phyloP scores from a whole-genome alignment of 352 stramenopile species.

The Sclerospora graminicola region DNA sequence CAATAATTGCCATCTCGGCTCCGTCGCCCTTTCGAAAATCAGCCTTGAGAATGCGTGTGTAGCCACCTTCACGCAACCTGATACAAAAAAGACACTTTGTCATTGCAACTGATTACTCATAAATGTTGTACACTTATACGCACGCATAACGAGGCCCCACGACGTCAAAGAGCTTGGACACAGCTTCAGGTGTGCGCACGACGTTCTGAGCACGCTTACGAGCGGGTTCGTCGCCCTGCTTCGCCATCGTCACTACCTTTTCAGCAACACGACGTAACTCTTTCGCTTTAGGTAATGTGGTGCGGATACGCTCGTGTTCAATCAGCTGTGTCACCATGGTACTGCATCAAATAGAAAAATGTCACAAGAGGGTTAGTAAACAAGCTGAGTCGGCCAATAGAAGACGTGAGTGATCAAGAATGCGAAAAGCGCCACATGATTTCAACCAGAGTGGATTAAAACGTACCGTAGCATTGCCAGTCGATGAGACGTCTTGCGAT shows the following conservation, averaged over 20 bases:
- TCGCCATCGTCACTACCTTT: constrained; percentile 92
- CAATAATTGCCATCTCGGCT: constrained; percentile 96
- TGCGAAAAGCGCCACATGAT: background rate
- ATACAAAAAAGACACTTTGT: background rate
- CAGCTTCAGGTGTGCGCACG: constrained; percentile 80
- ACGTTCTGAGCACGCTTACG: constrained; percentile 77
- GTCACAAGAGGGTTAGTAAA: background rate
- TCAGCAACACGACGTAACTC: constrained; percentile 91
- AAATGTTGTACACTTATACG: too few species aligned
- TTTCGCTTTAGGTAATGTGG: constrained; percentile 94
- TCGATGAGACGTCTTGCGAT: constrained; percentile 88
- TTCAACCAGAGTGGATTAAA: background rate
- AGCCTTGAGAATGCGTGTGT: constrained; percentile 94
- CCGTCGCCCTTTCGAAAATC: constrained; percentile 90
- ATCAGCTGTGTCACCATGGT: constrained; percentile 97
- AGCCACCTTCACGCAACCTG: constrained; percentile 81
- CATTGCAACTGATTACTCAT: constrained; percentile 9
- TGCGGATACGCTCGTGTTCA: constrained; percentile 96
- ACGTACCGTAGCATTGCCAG: constrained; percentile 92
- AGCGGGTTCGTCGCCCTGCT: constrained; percentile 81
- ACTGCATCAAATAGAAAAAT: constrained; percentile 27
- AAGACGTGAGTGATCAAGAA: background rate
- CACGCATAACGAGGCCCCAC: constrained; percentile 92
- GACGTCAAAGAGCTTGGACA: constrained; percentile 96
- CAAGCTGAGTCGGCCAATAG: background rate